A percentile compares a stretch with the other conserved stretches of the same genome.
Conservation (phyloP, 2,329 filamentous ascomycete species). For the Rhinocladiella mackenziei region DNA sequence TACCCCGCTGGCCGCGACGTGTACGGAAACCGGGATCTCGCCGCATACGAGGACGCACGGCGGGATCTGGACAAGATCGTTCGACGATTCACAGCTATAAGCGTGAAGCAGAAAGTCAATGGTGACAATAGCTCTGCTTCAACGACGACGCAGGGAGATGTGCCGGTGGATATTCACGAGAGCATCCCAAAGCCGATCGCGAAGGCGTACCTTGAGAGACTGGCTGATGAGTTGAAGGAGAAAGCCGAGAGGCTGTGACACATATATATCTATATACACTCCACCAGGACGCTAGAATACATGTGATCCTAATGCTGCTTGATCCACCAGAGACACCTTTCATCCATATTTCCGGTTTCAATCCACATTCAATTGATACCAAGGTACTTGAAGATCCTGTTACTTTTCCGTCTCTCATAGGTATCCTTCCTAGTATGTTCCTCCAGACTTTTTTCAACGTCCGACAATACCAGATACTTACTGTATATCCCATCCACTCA, state of each 20-base stretch:
- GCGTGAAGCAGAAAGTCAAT: neutral
- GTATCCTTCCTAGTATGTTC: too few relatives aligned
- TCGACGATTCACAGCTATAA: slow-evolving; percentile 17
- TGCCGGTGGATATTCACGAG: slow-evolving; percentile 14
- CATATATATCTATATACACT: too few relatives aligned
- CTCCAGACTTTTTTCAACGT: too few relatives aligned
- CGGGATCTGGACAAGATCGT: slow-evolving; percentile 65
- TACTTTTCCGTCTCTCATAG: too few relatives aligned
- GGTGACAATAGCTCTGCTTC: neutral
- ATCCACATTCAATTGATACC: too few relatives aligned
- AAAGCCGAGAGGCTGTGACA: slow-evolving; percentile 26
- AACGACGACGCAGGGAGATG: neutral
- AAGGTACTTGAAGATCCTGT: too few relatives aligned
- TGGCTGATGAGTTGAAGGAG: slow-evolving; percentile 63
- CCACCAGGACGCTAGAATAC: too few relatives aligned
- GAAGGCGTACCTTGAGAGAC: slow-evolving; percentile 69
- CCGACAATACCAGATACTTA: too few relatives aligned
- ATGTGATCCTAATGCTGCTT: too few relatives aligned
- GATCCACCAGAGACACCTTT: too few relatives aligned
- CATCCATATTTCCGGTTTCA: too few relatives aligned
- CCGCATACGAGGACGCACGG: slow-evolving; percentile 77
- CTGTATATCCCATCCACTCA: too few relatives aligned
- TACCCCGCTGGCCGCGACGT: slow-evolving; percentile 76
- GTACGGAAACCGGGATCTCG: slow-evolving; percentile 81
- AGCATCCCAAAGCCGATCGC: slow-evolving; percentile 62